Evolutionary conservation across 2,329 filamentous ascomycete genomes (phyloP), one percentile per base, ranked within the genome.

Genomic region (Botryotinia narcissicola): DNA sequence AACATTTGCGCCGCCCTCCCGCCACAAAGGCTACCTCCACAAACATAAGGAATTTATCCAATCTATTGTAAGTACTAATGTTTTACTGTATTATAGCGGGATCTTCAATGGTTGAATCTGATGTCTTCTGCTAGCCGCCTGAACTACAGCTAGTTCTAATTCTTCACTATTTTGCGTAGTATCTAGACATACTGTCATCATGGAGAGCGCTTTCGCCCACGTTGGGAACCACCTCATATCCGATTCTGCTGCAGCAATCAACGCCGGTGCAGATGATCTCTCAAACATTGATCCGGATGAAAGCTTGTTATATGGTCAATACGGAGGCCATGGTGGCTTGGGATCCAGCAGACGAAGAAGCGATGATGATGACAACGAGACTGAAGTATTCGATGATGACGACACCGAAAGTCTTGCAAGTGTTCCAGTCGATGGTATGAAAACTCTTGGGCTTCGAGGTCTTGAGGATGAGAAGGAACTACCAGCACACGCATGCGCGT

Each of bases 401-500:
- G 93, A 97, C 74, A 76, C 80, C 75, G 89, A 91, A 81, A 91
- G 89, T 79, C 80, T 97, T 81, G 92, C 92, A 61, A 98, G 94
- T 81, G 91, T 93, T 78, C 90, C 93, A 14, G 88, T 94, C 44
- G 93, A 94, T 77, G 93, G 91, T 66, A 86, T 91, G 82, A 91
- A 90, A 78, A 91, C 90, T 70, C 81, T 90, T 76, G 88, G 86
- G 75, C 81, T 91, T 63, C 81, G 86, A 82, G 82, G 86, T n/a
- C 75, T 86, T 16, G 93, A 97, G 78, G 94, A 97, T 81, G 93
- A 97, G 79, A 95, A 95, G 80, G 94, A 97, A 83, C 89, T 98
- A 71, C 96, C 96, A 40, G 86, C 93, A 75, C 96, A 99, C 85
- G 96, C 97, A 77, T 99, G 95, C 92, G 93, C 95, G 91, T 97